Percentiles rank a stretch among this genome's conserved stretches.
Conservation (phyloP, 768 basidiomycete genomes). For the Lactifluus pinguis region DNA sequence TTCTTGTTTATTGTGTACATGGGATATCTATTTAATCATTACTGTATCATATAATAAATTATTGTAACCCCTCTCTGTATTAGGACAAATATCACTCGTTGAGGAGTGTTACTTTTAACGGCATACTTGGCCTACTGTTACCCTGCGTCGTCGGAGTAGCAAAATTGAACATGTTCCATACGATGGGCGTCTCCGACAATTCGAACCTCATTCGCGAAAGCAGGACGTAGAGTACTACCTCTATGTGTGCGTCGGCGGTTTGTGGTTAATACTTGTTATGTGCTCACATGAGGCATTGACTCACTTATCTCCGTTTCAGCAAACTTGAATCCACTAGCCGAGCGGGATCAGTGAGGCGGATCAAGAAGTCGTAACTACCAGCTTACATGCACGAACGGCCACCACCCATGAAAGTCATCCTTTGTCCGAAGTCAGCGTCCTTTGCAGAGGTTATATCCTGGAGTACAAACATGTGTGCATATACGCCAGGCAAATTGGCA, state of each 20-base stretch:
- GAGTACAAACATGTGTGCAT: slow-evolving; percentile 11
- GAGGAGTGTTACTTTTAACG: slow-evolving; percentile 21
- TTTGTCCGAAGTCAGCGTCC: not conserved
- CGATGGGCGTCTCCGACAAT: slow-evolving; percentile 21
- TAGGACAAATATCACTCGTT: not conserved
- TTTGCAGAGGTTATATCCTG: not conserved
- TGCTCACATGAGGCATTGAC: not conserved
- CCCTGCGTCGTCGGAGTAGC: slow-evolving; percentile 23
- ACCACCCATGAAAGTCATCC: slow-evolving; percentile 28
- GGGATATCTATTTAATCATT: not conserved
- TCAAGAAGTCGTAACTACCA: not conserved
- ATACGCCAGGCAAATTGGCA: slow-evolving; percentile 19
- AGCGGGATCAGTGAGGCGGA: not conserved
- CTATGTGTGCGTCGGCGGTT: slow-evolving; percentile 12
- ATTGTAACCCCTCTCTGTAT: too few relatives aligned
- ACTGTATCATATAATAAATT: not conserved
- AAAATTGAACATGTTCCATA: slow-evolving; percentile 26
- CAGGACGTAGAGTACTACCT: slow-evolving; percentile 24
- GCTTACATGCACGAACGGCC: slow-evolving; percentile 26
- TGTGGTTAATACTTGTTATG: not conserved
- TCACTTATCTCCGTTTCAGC: slow-evolving; percentile 20
- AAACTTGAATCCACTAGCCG: slow-evolving; percentile 15
- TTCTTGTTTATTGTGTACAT: not conserved
- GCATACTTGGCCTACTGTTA: slow-evolving; percentile 20
- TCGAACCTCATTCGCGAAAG: slow-evolving; percentile 24